These are phyloP conservation scores for Hamigera avellanea DNA, from an alignment of 495 filamentous ascomycete species.

Conservation along the genomic window DNA sequence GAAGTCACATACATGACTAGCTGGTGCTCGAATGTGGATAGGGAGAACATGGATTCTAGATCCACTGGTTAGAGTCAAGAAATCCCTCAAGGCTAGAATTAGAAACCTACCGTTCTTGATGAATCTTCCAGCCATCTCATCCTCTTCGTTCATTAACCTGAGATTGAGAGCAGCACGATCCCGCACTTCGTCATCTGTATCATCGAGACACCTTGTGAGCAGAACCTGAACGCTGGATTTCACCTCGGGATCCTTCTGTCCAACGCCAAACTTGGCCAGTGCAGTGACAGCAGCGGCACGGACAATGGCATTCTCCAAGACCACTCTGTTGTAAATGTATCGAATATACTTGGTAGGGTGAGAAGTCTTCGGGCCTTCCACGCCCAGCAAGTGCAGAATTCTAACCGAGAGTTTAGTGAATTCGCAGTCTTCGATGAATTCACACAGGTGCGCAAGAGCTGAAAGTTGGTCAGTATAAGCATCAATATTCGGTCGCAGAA, in stretches of 20 bases:
- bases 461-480: constrained; percentile 5
- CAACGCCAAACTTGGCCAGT: constrained; percentile 92
- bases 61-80: constrained; percentile 9
- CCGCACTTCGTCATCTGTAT: constrained; percentile 94
- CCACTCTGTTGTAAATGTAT: constrained; percentile 98
- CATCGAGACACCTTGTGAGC: constrained; percentile 87
- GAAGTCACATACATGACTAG: constrained; percentile 97
- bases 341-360: constrained; percentile 97
- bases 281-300: constrained; percentile 93
- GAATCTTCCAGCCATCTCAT: constrained; percentile 72
- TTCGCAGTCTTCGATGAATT: constrained; percentile 99
- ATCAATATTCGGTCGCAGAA: background rate
- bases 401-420: constrained; percentile 97
- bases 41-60: constrained; percentile 62
- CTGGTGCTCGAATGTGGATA: constrained; percentile 94
- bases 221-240: constrained; percentile 91
- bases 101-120: constrained; percentile 71
- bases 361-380: constrained; percentile 89
- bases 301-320: constrained; percentile 93
- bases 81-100: background rate
- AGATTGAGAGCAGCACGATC: constrained; percentile 92
- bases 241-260: constrained; percentile 91
- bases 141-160: constrained; percentile 73
- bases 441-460: constrained; percentile 90
- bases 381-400: constrained; percentile 83